A percentile compares a stretch with the other conserved stretches of the same genome.
phyloP scores from a whole-genome alignment of 257 asterid species.

The Capsicum baccatum region DNA sequence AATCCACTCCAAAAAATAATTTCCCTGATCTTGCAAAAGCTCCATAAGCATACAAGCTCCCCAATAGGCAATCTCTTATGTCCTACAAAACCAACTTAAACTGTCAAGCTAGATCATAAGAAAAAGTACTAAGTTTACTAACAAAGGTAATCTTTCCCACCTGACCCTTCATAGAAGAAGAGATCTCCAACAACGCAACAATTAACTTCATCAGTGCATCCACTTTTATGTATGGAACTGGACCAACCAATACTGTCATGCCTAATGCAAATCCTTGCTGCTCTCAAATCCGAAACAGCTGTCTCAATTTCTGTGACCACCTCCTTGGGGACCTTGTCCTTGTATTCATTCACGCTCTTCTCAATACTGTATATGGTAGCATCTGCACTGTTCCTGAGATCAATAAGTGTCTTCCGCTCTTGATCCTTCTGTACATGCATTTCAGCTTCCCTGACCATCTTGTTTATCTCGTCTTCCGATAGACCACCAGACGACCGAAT shows the following conservation, averaged over 20 bases:
- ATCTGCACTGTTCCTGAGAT: conserved; percentile 66
- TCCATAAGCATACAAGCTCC: conserved; percentile 85
- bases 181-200: conserved; percentile 67
- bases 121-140: background rate
- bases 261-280: conserved; percentile 91
- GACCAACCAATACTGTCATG: conserved; percentile 65
- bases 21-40: conserved; percentile 92
- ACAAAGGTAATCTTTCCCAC: conserved; percentile 46
- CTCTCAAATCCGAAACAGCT: conserved; percentile 66
- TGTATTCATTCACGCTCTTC: conserved; percentile 70
- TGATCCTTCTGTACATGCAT: conserved; percentile 68
- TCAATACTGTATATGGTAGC: conserved; percentile 70
- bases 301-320: conserved; percentile 67
- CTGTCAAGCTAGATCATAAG: background rate
- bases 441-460: conserved; percentile 87
- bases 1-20: conserved; percentile 61
- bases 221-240: conserved; percentile 58
- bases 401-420: conserved; percentile 67
- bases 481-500: conserved; percentile 80
- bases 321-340: conserved; percentile 69
- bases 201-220: conserved; percentile 81
- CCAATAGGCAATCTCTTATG: conserved; percentile 24
- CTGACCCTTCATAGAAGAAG: conserved; percentile 97
- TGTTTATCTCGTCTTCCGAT: conserved; percentile 74
- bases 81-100: conserved; percentile 56